Percentiles rank a stretch among this genome's conserved stretches.
Conservation (phyloP, 306 rosid genomes). For the Acacia acuminata region DNA sequence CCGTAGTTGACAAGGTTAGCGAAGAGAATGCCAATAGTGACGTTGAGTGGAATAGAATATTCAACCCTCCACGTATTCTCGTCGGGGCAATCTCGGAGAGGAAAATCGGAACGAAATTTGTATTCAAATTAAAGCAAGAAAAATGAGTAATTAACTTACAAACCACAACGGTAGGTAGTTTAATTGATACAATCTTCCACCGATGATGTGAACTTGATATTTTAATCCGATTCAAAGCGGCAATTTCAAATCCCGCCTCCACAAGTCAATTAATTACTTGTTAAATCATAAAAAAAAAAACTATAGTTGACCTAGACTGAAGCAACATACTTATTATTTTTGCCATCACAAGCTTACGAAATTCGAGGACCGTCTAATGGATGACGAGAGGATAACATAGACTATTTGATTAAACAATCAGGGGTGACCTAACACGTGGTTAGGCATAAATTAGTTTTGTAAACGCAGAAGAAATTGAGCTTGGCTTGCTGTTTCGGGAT, state of each 20-base stretch:
- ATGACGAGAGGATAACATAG: not conserved
- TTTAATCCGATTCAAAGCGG: not conserved
- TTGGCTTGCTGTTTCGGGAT: too few relatives aligned
- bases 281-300: not conserved
- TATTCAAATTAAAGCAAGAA: not conserved
- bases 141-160: not conserved
- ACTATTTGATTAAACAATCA: not conserved
- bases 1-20: too few relatives aligned
- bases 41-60: too few relatives aligned
- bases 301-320: slow-evolving; percentile 11
- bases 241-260: not conserved
- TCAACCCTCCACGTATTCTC: too few relatives aligned
- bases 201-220: not conserved
- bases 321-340: not conserved
- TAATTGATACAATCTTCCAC: not conserved
- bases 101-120: too few relatives aligned
- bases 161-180: too few relatives aligned
- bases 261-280: not conserved
- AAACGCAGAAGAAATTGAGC: too few relatives aligned
- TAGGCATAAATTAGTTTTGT: not conserved
- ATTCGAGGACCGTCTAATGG: slow-evolving; percentile 9
- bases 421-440: not conserved
- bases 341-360: not conserved
- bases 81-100: too few relatives aligned
- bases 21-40: too few relatives aligned